Conservation (phyloP, 768 basidiomycete genomes). For the Rhodotorula diobovata region DNA sequence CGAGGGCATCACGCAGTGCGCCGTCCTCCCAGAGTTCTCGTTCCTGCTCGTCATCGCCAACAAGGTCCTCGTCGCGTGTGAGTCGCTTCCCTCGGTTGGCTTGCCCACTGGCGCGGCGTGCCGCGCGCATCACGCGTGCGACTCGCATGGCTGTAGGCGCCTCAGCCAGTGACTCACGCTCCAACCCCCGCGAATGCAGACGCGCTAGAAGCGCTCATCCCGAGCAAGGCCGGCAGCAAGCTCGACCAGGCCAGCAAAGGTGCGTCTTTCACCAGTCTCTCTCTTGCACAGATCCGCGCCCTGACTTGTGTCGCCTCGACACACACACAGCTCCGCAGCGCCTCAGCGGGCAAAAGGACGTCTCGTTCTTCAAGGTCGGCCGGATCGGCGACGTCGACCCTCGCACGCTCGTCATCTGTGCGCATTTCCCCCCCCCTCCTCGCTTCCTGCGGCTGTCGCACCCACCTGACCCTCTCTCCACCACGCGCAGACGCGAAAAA, state of each 20-base stretch:
- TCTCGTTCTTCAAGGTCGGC: conserved; percentile 93
- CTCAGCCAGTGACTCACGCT: neutral
- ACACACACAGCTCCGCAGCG: conserved; percentile 63
- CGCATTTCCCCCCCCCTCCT: neutral
- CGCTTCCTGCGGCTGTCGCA: neutral
- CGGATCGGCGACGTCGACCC: conserved; percentile 59
- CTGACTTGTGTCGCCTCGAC: too few relatives aligned
- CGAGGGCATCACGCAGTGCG: conserved; percentile 89
- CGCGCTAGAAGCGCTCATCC: conserved; percentile 84
- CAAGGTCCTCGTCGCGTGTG: conserved; percentile 70
- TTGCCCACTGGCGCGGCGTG: too few relatives aligned
- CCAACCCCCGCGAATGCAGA: conserved; percentile 55
- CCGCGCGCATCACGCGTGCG: too few relatives aligned
- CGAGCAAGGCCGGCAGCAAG: conserved; percentile 55
- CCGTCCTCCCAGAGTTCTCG: conserved; percentile 91
- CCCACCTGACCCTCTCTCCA: too few relatives aligned
- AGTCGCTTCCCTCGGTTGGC: neutral
- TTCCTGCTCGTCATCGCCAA: conserved; percentile 89
- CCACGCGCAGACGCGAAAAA: conserved; percentile 61
- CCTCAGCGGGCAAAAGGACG: conserved; percentile 81
- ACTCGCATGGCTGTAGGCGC: too few relatives aligned
- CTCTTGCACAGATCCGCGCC: neutral
- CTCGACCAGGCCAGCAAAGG: conserved; percentile 60
- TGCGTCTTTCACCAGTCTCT: neutral
- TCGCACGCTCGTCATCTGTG: conserved; percentile 76